Percentiles rank a stretch among this genome's conserved stretches.
These are phyloP conservation scores for Coleophoma eucalyptorum DNA, from an alignment of 2,329 filamentous ascomycete genomes.

Conservation along the genomic window DNA sequence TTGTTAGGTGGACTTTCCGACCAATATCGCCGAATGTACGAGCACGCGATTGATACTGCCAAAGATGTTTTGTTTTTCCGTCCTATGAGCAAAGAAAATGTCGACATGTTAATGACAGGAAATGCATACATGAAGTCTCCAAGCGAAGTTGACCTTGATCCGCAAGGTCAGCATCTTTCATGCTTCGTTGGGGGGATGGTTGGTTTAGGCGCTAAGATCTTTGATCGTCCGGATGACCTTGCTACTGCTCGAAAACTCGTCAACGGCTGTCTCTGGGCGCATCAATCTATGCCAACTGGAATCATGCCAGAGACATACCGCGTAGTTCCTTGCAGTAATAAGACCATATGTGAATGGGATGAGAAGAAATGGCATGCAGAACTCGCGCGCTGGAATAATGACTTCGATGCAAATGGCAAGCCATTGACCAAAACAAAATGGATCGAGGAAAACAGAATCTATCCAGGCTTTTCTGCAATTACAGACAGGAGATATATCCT, in stretches of 20 bases:
- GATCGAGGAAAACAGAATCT: not conserved
- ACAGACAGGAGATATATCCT: constrained; percentile 38
- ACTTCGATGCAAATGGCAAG: not conserved
- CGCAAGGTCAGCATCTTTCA: constrained; percentile 54
- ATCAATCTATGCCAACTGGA: constrained; percentile 49
- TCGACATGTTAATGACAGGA: constrained; percentile 43
- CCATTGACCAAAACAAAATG: not conserved
- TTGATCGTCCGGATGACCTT: constrained; percentile 47
- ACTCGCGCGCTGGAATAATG: not conserved
- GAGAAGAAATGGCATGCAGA: constrained; percentile 46
- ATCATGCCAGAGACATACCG: constrained; percentile 57
- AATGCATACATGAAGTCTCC: constrained; percentile 26
- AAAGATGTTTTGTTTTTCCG: constrained; percentile 37
- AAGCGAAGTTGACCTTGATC: not conserved
- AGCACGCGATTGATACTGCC: constrained; percentile 36
- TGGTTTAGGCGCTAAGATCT: constrained; percentile 59
- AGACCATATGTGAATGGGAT: constrained; percentile 12
- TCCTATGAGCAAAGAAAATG: constrained; percentile 36
- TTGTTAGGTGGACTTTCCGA: constrained; percentile 56
- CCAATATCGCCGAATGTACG: constrained; percentile 38
- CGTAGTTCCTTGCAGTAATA: constrained; percentile 15
- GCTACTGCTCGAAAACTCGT: constrained; percentile 51
- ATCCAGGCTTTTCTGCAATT: constrained; percentile 2
- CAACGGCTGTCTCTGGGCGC: constrained; percentile 58
- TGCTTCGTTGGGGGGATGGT: constrained; percentile 70